These are phyloP conservation scores for Quercus variabilis DNA, from an alignment of 306 rosid genomes.

Conservation along the genomic window DNA sequence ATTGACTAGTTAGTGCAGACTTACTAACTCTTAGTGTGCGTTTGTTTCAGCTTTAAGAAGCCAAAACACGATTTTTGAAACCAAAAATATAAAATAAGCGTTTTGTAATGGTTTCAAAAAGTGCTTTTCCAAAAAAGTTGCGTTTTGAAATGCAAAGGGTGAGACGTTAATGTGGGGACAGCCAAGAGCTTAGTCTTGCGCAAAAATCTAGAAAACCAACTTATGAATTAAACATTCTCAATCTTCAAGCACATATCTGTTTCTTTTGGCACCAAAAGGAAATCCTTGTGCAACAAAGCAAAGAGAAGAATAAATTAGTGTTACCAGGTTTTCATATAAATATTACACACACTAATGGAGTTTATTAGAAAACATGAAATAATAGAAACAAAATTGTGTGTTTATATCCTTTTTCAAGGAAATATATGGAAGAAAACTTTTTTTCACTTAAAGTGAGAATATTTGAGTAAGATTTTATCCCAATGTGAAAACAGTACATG, in stretches of 20 bases:
- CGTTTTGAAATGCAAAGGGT: too few relatives aligned
- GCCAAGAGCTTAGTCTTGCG: neutral
- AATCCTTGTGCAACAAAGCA: constrained; percentile 50
- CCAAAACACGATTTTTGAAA: too few relatives aligned
- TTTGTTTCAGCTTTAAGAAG: too few relatives aligned
- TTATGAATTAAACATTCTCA: constrained; percentile 20
- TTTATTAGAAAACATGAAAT: neutral
- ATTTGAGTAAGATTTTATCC: constrained; percentile 89
- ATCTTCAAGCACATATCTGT: constrained; percentile 72
- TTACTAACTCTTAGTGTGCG: too few relatives aligned
- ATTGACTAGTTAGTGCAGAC: too few relatives aligned
- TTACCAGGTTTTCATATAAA: neutral
- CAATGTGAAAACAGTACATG: constrained; percentile 82
- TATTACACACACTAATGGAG: neutral
- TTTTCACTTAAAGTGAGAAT: constrained; percentile 65
- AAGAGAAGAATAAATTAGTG: constrained; percentile 1
- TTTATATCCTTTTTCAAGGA: neutral
- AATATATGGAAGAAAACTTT: neutral
- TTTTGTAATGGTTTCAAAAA: too few relatives aligned
- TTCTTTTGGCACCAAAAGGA: constrained; percentile 92
- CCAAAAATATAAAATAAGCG: too few relatives aligned
- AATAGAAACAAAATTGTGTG: neutral
- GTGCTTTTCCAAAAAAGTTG: too few relatives aligned
- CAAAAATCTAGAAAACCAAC: neutral
- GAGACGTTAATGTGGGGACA: too few relatives aligned